A percentile compares a stretch with the other conserved stretches of the same genome.
These are phyloP conservation scores for Cryphonectria nitschkei DNA, from an alignment of 2,329 filamentous ascomycete genomes.

Conservation along the genomic window DNA sequence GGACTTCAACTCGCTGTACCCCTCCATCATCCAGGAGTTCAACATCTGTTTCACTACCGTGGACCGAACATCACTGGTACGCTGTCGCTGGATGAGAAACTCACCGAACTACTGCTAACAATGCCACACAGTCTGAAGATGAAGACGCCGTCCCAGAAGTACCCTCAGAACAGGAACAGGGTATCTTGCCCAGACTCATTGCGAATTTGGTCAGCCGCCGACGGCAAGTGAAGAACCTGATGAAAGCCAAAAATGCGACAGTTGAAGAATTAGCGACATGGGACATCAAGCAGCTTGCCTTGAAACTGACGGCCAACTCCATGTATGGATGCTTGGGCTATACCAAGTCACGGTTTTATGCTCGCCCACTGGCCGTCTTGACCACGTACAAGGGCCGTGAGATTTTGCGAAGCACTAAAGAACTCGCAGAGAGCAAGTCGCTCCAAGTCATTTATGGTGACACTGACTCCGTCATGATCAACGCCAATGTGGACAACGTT, in stretches of 20 bases:
- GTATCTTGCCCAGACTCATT: constrained; percentile 89
- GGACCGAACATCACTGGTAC: constrained; percentile 72
- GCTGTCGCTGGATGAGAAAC: constrained; percentile 35
- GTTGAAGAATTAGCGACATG: constrained; percentile 87
- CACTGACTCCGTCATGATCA: constrained; percentile 99
- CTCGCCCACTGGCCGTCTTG: constrained; percentile 89
- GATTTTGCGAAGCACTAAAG: constrained; percentile 94
- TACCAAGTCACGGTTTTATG: constrained; percentile 96
- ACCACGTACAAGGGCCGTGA: constrained; percentile 98
- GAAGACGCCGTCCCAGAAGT: constrained; percentile 90
- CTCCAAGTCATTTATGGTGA: constrained; percentile 98
- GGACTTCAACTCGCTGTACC: constrained; percentile 99
- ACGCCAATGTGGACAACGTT: constrained; percentile 94
- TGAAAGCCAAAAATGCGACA: constrained; percentile 92
- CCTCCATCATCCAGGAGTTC: constrained; percentile 98
- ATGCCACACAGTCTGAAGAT: constrained; percentile 65
- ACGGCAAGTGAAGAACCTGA: constrained; percentile 90
- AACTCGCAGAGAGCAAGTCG: constrained; percentile 87
- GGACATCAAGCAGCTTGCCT: constrained; percentile 96
- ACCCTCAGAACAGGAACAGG: constrained; percentile 75
- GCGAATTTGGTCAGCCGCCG: constrained; percentile 86
- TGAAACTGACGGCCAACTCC: constrained; percentile 97
- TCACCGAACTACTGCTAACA: constrained; percentile 36
- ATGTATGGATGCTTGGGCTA: constrained; percentile 99
- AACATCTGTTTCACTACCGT: constrained; percentile 99